A percentile compares a stretch with the other conserved stretches of the same genome.
Conservation (phyloP, 2,329 filamentous ascomycete genomes). For the Chaetomiaceae sp. region DNA sequence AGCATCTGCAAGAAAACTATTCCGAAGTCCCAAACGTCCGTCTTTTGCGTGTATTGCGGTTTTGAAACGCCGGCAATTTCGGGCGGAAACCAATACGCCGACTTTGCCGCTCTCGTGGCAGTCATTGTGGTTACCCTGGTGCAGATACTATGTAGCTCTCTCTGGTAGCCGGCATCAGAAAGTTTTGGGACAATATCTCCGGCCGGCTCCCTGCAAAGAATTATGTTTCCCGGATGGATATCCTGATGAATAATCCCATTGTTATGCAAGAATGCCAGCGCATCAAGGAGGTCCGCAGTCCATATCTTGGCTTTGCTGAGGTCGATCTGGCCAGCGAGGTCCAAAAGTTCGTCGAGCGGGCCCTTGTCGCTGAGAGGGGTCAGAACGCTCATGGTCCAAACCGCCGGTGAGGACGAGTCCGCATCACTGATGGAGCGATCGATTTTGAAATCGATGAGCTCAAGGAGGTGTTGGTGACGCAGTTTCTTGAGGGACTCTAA, state of each 20-base stretch:
- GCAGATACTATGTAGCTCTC: conserved; percentile 59
- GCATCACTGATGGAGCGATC: conserved; percentile 41
- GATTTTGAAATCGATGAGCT: conserved; percentile 80
- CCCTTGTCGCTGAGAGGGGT: conserved; percentile 76
- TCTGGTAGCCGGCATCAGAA: conserved; percentile 68
- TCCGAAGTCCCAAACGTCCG: conserved; percentile 93
- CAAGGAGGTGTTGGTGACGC: conserved; percentile 71
- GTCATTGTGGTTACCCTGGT: conserved; percentile 50
- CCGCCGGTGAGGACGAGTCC: conserved; percentile 24
- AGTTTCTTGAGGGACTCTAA: conserved; percentile 72
- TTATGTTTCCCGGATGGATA: conserved; percentile 73
- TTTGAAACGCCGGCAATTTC: conserved; percentile 64
- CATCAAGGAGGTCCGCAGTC: conserved; percentile 89
- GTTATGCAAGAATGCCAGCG: conserved; percentile 79
- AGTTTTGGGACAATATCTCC: conserved; percentile 71
- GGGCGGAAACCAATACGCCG: conserved; percentile 78
- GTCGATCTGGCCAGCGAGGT: conserved; percentile 69
- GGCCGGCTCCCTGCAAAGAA: conserved; percentile 65
- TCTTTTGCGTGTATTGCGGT: conserved; percentile 66
- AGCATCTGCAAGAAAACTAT: conserved; percentile 91
- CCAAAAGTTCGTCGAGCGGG: conserved; percentile 75
- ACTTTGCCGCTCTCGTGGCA: conserved; percentile 59
- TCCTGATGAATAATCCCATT: conserved; percentile 79
- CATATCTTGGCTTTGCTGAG: conserved; percentile 76
- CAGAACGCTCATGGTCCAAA: conserved; percentile 74